Evolutionary conservation across 1,284 basidiomycete genomes (phyloP), one percentile per base, ranked within the genome.

Genomic region (Porodaedalea pini): DNA sequence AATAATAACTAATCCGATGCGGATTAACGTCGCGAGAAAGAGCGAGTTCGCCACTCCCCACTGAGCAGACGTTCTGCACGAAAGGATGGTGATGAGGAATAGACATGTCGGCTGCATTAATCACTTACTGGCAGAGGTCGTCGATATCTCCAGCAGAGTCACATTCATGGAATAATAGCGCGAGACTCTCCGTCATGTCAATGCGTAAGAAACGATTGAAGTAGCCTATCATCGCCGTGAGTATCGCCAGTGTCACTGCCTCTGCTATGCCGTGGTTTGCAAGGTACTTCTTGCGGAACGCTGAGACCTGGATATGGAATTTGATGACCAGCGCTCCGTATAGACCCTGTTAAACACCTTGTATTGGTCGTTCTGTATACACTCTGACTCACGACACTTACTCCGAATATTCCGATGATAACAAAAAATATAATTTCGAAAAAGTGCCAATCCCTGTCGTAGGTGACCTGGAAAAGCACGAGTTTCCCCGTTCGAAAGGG

Each of bases 401-500:
- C 94, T 36, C 97, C 97, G 70, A 99, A 98, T 62, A 99, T 81
- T 3, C 97, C 97, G 44, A 99, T 83, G 60, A 99, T 81, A 54
- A 98, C 79, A 73, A 94, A 98, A 70, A 81, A 91, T n/a, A 96
- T 86, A 54, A 99, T 92, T 70, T 98, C 97, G 69, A 99, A 99
- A 75, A 97, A 98, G 70, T 99, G 96, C 97, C 97, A 99, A 67
- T 96, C 93, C 29, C 95, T 82, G 69, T 92, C 93, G 71, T 99
- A 99, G 4, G 94, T 96, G 61, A 99, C 94, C 70, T 98, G 94
- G 78, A 99, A 99, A 61, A 98, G 75, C 66, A 99, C 97, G 29
- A 99, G 85, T 70, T 99, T 99, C 36, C 97, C 97, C 0, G 97
- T 99, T 25, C 95, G 82, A 75, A 94, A 99, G 0, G 97, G 97